phyloP scores from a whole-genome alignment of 1,139 yeast species.

The Scheffersomyces lignicola region DNA sequence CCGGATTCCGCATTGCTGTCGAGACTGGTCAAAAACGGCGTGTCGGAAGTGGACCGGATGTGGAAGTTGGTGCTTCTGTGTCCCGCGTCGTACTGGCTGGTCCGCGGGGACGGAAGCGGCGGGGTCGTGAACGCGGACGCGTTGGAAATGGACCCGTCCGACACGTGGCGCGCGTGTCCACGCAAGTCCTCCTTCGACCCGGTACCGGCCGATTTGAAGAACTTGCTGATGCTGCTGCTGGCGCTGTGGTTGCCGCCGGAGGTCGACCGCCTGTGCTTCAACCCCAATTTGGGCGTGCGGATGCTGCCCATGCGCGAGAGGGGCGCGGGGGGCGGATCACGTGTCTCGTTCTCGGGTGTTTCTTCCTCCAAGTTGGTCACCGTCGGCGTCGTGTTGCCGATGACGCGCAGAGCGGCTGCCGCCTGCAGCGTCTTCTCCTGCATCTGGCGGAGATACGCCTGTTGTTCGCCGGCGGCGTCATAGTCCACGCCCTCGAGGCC shows the following conservation, averaged over 20 bases:
- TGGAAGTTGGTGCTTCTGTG: conserved; percentile 20
- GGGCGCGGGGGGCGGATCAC: conserved; percentile 6
- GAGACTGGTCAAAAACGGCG: conserved; percentile 22
- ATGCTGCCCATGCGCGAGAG: conserved; percentile 27
- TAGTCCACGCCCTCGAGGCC: conserved; percentile 42
- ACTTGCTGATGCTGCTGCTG: conserved; percentile 24
- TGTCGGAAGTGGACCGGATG: conserved; percentile 41
- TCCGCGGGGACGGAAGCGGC: conserved; percentile 36
- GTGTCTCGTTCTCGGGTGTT: conserved; percentile 5
- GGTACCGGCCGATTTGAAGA: conserved; percentile 26
- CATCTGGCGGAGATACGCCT: conserved; percentile 6
- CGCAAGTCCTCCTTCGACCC: conserved; percentile 6
- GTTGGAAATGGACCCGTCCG: conserved; percentile 39
- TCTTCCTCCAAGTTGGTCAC: conserved; percentile 40
- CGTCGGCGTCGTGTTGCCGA: conserved; percentile 28
- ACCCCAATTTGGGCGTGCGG: conserved; percentile 32
- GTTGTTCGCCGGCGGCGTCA: conserved; percentile 12
- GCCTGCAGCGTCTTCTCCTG: conserved; percentile 7
- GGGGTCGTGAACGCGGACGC: conserved; percentile 45
- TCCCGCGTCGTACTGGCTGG: not conserved
- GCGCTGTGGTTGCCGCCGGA: conserved; percentile 31
- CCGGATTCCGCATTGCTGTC: not conserved
- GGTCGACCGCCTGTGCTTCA: conserved; percentile 43
- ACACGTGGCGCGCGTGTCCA: conserved; percentile 41
- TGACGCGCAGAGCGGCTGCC: conserved; percentile 8